Base-by-base conservation (phyloP, 2,329 filamentous ascomycete genomes). In the Verticillium isaacii region DNA sequence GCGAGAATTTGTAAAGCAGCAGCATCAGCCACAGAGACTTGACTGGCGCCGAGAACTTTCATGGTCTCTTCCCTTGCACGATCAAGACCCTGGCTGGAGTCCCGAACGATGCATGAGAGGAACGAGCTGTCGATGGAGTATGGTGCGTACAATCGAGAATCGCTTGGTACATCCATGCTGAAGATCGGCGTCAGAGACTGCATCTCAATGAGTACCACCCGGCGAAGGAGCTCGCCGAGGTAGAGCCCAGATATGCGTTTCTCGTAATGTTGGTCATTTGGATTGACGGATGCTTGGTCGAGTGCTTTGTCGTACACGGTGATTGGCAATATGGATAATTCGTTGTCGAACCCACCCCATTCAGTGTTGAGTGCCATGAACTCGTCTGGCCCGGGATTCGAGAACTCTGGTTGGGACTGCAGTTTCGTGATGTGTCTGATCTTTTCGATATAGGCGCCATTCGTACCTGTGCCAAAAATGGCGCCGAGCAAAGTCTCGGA, bases 191-290 rank as follows among this genome's bases (percentile, higher is more conserved):
- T 12, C 1, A 52, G 23, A 0, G 62, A 41, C 2, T 62, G 61
- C 59, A 75, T 68, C 45, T 77, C 57, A 5, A 79, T 74, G 29
- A 91, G 69, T 12, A 93, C 75, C 17, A 85, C 85, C 19, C 87
- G 81, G 55, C 90, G 83, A 57, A 93, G 79, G 45, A 93, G 87
- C 71, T 93, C 91, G 15, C 90, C 90, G 58, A 93, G 74, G 74
- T 93, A 93, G 85, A 93, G 89, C 65, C 90, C 90, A 0, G 88
- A 91, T n/a, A 93, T 84, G 45, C 89, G 86, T 78, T 93, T 93
- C 75, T 93, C 90, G 66, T 93, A 92, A 83, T 92, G 91, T 70
- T 93, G 90, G 59, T 90, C 85, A 12, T 89, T 89, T 0, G 89
- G 89, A 71, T 93, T 92, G 65, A 86, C 82, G 60, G 85, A 90